Evolutionary conservation across 2,329 filamentous ascomycete genomes (phyloP).

Genomic region (Pseudogymnoascus sp.): DNA sequence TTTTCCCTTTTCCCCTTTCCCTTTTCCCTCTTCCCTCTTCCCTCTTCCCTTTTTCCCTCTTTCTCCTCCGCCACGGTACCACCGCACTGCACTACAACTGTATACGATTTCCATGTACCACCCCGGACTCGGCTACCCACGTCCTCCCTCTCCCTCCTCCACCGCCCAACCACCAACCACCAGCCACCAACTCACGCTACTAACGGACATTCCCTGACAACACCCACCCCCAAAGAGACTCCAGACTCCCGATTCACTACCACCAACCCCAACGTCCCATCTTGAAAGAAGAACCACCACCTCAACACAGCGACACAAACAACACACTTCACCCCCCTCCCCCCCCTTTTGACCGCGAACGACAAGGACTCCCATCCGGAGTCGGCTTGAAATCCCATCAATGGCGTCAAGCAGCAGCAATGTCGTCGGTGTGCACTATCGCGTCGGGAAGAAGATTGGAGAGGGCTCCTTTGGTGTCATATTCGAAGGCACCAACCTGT

Average conservation of each 20-base stretch:
- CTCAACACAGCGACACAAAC: not conserved
- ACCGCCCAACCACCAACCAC: not conserved
- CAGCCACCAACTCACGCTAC: not conserved
- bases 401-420: conserved; percentile 91
- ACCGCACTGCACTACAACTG: no score
- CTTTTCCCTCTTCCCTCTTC: not conserved
- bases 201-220: not conserved
- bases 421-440: conserved; percentile 96
- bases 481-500: conserved; percentile 94
- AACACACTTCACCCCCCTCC: not conserved
- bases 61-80: not conserved
- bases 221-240: not conserved
- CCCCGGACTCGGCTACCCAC: not conserved
- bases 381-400: not conserved
- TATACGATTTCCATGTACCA: not conserved
- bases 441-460: conserved; percentile 98
- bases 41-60: not conserved
- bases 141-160: not conserved
- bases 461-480: conserved; percentile 98
- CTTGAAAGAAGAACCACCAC: not conserved
- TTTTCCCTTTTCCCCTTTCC: not conserved
- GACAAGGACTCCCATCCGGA: not conserved
- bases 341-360: not conserved
- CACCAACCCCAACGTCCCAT: not conserved
- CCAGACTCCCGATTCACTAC: not conserved